Percentiles rank a stretch among this genome's conserved stretches.
These are phyloP conservation scores for Candida glaebosa DNA, from an alignment of 805 yeast species.

Conservation along the genomic window DNA sequence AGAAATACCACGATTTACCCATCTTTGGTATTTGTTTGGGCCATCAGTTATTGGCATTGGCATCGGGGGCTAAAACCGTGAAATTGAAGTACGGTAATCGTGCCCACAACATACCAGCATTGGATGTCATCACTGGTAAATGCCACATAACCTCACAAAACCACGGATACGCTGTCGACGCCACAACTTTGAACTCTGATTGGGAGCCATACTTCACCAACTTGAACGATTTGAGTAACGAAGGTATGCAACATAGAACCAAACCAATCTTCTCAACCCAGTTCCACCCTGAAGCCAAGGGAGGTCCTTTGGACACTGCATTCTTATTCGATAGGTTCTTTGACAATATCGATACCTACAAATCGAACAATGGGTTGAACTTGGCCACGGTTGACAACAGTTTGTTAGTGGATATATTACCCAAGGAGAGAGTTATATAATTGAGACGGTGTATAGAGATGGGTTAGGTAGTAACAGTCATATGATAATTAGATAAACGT, in stretches of 20 bases:
- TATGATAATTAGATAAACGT: not conserved
- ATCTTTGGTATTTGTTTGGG: slow-evolving; percentile 98
- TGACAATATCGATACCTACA: slow-evolving; percentile 58
- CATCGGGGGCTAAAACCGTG: slow-evolving; percentile 88
- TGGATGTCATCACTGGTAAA: slow-evolving; percentile 83
- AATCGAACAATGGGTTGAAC: slow-evolving; percentile 31
- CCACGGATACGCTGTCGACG: slow-evolving; percentile 97
- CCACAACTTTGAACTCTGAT: slow-evolving; percentile 64
- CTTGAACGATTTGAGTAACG: slow-evolving; percentile 93
- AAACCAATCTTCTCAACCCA: slow-evolving; percentile 95
- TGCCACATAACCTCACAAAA: slow-evolving; percentile 98
- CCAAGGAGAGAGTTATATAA: slow-evolving; percentile 60
- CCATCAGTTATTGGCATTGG: slow-evolving; percentile 93
- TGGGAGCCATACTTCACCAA: slow-evolving; percentile 87
- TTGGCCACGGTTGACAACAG: slow-evolving; percentile 44
- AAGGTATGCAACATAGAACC: slow-evolving; percentile 88
- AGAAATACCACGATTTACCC: slow-evolving; percentile 63
- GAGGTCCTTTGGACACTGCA: slow-evolving; percentile 95
- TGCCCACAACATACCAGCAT: slow-evolving; percentile 97
- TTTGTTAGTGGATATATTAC: slow-evolving; percentile 58
- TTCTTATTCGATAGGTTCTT: slow-evolving; percentile 90
- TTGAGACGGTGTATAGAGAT: not conserved
- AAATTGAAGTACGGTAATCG: slow-evolving; percentile 97
- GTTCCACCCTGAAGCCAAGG: slow-evolving; percentile 99
- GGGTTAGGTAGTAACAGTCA: not conserved